Evolutionary conservation across 345 rosid species (phyloP).

Genomic region (Trapa bicornis): DNA sequence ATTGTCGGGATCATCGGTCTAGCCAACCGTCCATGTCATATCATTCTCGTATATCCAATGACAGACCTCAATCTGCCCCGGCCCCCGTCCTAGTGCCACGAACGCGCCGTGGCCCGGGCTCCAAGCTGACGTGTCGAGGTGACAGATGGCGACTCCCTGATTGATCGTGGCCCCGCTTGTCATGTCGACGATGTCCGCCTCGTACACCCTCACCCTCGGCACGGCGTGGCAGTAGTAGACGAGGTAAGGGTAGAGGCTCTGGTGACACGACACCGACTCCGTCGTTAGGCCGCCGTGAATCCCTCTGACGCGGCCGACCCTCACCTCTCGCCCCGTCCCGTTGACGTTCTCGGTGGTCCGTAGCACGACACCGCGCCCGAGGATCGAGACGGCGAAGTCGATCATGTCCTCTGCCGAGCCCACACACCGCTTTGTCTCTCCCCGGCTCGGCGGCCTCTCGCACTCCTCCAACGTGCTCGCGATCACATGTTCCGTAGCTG

Average conservation of each 20-base stretch:
- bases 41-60: conserved; percentile 79
- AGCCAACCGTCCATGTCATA: conserved; percentile 43
- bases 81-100: conserved; percentile 41
- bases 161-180: conserved; percentile 26
- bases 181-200: conserved; percentile 41
- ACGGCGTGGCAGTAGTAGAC: conserved; percentile 68
- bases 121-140: conserved; percentile 62
- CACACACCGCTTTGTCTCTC: conserved; percentile 54
- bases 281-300: conserved; percentile 49
- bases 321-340: conserved; percentile 31
- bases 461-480: conserved; percentile 38
- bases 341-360: conserved; percentile 32
- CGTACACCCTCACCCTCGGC: conserved; percentile 54
- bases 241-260: conserved; percentile 59
- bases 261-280: conserved; percentile 65
- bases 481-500: conserved; percentile 34
- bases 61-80: conserved; percentile 60
- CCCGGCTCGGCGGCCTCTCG: conserved; percentile 47
- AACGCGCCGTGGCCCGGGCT: conserved; percentile 60
- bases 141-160: conserved; percentile 61
- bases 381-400: conserved; percentile 39
- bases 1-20: conserved; percentile 10
- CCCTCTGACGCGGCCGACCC: conserved; percentile 37
- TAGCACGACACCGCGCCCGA: conserved; percentile 33
- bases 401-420: conserved; percentile 63